These are phyloP conservation scores for Mycena vitilis DNA, from an alignment of 768 basidiomycete species.

Conservation along the genomic window DNA sequence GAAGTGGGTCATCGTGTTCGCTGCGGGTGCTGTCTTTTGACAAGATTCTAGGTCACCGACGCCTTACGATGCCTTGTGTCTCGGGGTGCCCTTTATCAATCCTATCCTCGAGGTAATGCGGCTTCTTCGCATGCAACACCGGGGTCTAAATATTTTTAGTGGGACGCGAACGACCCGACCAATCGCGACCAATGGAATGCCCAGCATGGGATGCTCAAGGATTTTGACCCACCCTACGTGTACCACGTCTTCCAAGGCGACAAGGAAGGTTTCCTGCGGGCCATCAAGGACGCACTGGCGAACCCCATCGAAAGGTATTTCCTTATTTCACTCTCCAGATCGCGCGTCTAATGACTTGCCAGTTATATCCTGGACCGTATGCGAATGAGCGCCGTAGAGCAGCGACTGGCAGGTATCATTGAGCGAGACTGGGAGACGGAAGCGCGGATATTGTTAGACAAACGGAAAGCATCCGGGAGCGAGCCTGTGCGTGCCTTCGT, in stretches of 20 bases:
- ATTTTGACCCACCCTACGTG: conserved; percentile 48
- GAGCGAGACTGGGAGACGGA: conserved; percentile 47
- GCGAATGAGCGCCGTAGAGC: conserved; percentile 38
- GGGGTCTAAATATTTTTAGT: conserved; percentile 32
- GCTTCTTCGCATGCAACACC: not conserved
- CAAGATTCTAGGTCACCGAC: conserved; percentile 30
- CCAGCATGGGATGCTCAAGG: conserved; percentile 46
- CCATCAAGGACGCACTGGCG: conserved; percentile 41
- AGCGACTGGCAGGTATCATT: conserved; percentile 42
- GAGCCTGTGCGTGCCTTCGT: conserved; percentile 1
- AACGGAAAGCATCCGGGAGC: not conserved
- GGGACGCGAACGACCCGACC: conserved; percentile 44
- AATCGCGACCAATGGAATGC: conserved; percentile 44
- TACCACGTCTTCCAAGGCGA: conserved; percentile 48
- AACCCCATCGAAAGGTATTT: conserved; percentile 45
- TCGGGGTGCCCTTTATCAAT: conserved; percentile 51
- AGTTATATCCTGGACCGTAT: conserved; percentile 48
- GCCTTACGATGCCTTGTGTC: conserved; percentile 48
- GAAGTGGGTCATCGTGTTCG: not conserved
- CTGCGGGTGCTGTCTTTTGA: too few species aligned
- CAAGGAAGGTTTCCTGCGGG: conserved; percentile 43
- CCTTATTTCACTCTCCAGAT: not conserved
- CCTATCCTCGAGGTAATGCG: conserved; percentile 32
- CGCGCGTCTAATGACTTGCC: not conserved
- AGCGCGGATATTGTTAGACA: conserved; percentile 38